Evolutionary conservation across 768 basidiomycete species (phyloP), one percentile per base, ranked within the genome.

Genomic region (Postia placenta): DNA sequence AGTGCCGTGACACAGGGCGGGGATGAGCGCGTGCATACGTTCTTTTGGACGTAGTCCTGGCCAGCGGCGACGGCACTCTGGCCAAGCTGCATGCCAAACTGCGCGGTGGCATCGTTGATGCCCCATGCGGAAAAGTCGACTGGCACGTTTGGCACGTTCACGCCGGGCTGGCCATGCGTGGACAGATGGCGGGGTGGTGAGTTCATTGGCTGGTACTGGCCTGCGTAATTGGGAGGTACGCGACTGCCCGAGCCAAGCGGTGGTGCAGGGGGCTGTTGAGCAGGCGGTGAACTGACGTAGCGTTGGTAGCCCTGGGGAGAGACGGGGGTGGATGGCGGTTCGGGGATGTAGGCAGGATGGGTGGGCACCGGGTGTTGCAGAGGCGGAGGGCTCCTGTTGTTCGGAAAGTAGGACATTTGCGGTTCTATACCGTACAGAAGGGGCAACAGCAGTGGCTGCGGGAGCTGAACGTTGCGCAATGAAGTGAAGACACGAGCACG

Each of bases 1-100:
- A 24, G 45, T 35, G 26, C 56, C 46, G 41, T 3, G 42, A 22
- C n/a, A 24, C 48, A 22, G 19, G 44, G 19, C 42, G 1, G 19
- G 5, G 14, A 0, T 14, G 44, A 25, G 48, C 14, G 42, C 22
- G 19, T 17, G 47, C 84, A 53, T 54, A 95, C 91, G 64, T 97
- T 97, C 66, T 87, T 86, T 67, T 93, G 90, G 41, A 99, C 86
- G 55, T 98, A 98, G 42, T 93, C 90, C 65, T 95, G 92, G 0
- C 96, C 95, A 0, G 92, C 95, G 5, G 85, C 83, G 2, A 98
- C 86, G 0, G 95, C 95, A 52, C 80, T 89, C 55, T 83, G 83
- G 3, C 95, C 94, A 25, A 98, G 80, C 65, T 97, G 95, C 80
- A 98, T 90, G 19, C 95, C 92, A 62, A 99, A 85, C 65, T 94